Base-by-base conservation (phyloP, 352 stramenopile species). In the Globisporangium spinosum region DNA sequence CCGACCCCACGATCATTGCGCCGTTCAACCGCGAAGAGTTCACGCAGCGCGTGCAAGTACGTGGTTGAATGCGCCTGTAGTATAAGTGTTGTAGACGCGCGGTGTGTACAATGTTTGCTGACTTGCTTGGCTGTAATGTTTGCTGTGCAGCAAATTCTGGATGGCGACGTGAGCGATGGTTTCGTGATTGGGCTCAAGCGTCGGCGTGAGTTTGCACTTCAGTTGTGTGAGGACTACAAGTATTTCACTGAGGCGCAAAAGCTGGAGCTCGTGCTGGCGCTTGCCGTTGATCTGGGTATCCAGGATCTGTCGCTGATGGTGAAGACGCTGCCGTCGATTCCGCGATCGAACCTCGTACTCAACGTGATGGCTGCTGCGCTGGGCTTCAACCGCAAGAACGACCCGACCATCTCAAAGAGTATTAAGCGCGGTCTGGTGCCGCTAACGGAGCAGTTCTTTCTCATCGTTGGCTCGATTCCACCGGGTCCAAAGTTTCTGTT, bases 181-280 rank as follows among this genome's bases (percentile, higher is more conserved):
- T 95, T 95, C 56, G 87, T 95, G 32, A 91, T 93, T 56, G 82
- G 83, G 3, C 76, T 94, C 59, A 95, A 95, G 74, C 79, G 79
- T 20, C 83, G 83, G 3, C 79, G 84, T 66, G 87, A 94, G 66
- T 91, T 95, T 54, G 87, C 85, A 43, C 69, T 85, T 62, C 79
- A 87, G 71, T 72, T 93, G 47, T 93, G 85, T 47, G 73, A 83
- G 22, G 80, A 91, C 59, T 95, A 94, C 74, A 81, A 77, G 67
- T 80, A 82, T 56, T 94, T 93, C 62, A 93, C 82, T 8, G 83
- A 92, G 40, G 67, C 72, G 8, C 87, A 95, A 66, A 91, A 90
- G 65, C 72, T 94, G 35, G 81, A 89, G 43, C 79, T 95, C 22
- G 83, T 95, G 54, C 69, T 95, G 22, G 87, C 85, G 43, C 79